These are phyloP conservation scores for Begonia loranthoides DNA, from an alignment of 306 rosid species.

Conservation along the genomic window DNA sequence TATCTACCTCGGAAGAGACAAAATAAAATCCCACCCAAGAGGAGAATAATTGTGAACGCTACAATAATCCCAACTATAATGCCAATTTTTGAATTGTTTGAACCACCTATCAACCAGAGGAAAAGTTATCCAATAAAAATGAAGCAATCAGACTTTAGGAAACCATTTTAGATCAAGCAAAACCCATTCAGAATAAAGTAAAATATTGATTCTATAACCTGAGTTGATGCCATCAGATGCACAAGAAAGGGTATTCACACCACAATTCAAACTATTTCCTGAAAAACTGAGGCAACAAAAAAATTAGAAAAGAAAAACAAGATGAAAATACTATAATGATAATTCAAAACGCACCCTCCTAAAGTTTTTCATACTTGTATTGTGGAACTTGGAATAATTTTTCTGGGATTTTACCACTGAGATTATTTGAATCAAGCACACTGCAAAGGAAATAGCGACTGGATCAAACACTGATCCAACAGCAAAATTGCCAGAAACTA, in stretches of 20 bases:
- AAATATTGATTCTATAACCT: slow-evolving; percentile 38
- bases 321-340: background rate
- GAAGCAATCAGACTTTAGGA: background rate
- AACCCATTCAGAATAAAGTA: background rate
- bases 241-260: slow-evolving; percentile 35
- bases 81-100: slow-evolving; percentile 44
- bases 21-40: slow-evolving; percentile 40
- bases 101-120: slow-evolving; percentile 35
- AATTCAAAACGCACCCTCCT: background rate
- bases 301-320: slow-evolving; percentile 2
- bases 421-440: slow-evolving; percentile 54
- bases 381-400: slow-evolving; percentile 36
- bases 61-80: slow-evolving; percentile 56
- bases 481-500: background rate
- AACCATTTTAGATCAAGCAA: background rate
- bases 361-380: slow-evolving; percentile 59
- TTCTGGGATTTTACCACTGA: slow-evolving; percentile 67
- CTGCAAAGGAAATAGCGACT: slow-evolving; percentile 35
- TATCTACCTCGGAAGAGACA: slow-evolving; percentile 45
- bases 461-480: no score
- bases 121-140: slow-evolving; percentile 6
- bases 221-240: slow-evolving; percentile 31
- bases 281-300: slow-evolving; percentile 58
- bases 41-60: slow-evolving; percentile 32
- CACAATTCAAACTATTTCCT: slow-evolving; percentile 73